Base-by-base conservation (phyloP, 164 flowering plant species). In the Tinospora cordifolia region DNA sequence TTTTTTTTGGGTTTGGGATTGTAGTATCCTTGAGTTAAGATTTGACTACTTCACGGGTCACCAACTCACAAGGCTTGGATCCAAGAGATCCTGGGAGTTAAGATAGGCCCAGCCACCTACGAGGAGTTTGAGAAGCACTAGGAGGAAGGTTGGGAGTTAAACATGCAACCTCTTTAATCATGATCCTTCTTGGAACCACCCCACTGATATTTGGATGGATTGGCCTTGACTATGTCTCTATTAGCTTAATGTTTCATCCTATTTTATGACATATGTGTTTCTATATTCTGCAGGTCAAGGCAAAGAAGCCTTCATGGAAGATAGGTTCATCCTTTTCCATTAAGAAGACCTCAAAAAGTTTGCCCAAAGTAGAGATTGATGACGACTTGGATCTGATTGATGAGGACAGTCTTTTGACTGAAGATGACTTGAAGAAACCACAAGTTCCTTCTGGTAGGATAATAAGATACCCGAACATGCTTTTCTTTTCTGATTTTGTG, bases 371-470 rank as follows among this genome's bases (percentile, higher is more conserved):
- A 44, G 88, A 85, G 81, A 77, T 89, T 78, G 87, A 84, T 76
- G 96, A 87, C 75, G 95, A 94, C 70, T 68, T 79, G 63, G 98
- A 90, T 85, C 77, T 90, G 77, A 95, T 95, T 72, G 99, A 95
- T 81, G 99, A 95, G 75, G 99, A 95, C 75, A 85, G 88, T 66
- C 91, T 95, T 27, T 74, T 95, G 54, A 90, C 93, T 14, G 98
- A 90, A 67, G 99, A 92, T 69, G 98, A 95, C 78, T 69, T 90
- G 79, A 87, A 87, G 88, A 95, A 87, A 74, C 99, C 99, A 21
- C 86, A 88, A 63, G 71, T 87, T 49, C 92, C 90, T 75, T 65
- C 70, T 68, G 88, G 97, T 93, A 79, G 80, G 30, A 15, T 51
- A 3, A 51, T 17, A 51, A 14, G 59, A 51, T 51, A 51, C 59